A percentile compares a stretch with the other conserved stretches of the same genome.
These are phyloP conservation scores for Platanthera guangdongensis DNA, from an alignment of 106 monocot genomes.

Conservation along the genomic window DNA sequence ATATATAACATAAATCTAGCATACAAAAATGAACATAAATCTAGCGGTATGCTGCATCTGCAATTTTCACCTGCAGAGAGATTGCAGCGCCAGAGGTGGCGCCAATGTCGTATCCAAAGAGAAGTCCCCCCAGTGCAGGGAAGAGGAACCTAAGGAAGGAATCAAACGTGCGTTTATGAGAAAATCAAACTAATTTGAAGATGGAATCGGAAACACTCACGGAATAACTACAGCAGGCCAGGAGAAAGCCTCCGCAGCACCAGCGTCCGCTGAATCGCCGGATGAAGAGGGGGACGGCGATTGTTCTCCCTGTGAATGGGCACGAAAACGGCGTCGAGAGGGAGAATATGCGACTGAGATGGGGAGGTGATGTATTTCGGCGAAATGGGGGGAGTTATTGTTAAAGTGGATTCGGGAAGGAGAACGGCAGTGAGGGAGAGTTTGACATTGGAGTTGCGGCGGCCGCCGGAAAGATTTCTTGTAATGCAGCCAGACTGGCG, in stretches of 20 bases:
- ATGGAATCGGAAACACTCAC: constrained; percentile 23
- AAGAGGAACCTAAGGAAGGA: constrained; percentile 62
- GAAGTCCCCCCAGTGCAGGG: constrained; percentile 82
- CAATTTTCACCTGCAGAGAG: constrained; percentile 49
- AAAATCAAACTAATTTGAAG: neutral
- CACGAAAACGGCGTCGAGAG: neutral
- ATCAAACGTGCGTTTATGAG: neutral
- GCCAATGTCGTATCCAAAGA: constrained; percentile 96
- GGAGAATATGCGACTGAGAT: neutral
- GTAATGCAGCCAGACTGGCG: neutral
- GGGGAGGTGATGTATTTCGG: neutral
- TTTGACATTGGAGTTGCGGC: neutral
- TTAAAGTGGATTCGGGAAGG: neutral
- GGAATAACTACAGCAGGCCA: constrained; percentile 66
- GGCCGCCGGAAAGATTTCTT: neutral
- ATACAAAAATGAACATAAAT: neutral
- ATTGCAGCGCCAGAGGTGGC: constrained; percentile 86
- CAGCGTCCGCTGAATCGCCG: constrained; percentile 2
- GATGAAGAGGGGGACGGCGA: neutral
- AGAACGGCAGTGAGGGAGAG: neutral
- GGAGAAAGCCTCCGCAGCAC: constrained; percentile 24
- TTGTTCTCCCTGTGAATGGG: constrained; percentile 5
- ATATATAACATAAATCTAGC: neutral
- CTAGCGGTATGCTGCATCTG: neutral
- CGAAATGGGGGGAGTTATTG: neutral